Evolutionary conservation across 2,329 filamentous ascomycete species (phyloP), one percentile per base, ranked within the genome.

Genomic region (Nothophaeocryptopus gaeumannii): DNA sequence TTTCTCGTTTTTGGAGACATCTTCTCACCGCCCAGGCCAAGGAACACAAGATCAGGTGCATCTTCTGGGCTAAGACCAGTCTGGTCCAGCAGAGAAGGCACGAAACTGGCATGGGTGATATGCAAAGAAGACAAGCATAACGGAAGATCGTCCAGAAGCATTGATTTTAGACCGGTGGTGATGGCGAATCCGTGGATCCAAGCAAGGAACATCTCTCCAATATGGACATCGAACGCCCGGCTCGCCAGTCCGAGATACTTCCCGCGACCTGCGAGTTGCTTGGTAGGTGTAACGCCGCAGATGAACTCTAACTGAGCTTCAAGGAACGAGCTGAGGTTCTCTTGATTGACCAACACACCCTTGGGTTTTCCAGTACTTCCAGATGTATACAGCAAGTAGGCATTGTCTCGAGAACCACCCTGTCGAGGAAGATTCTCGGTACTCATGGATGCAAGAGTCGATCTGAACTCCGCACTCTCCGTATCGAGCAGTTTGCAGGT

Each of bases 301-400:
- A 56, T 56, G 39, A 45, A 50, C n/a, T 51, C 47, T 2, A 38
- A 46, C 42, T 47, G 47, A 8, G 53, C 46, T 30, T 56, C 53
- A 7, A 50, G 35, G 38, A 56, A 56, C 4, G 46, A 50, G 8
- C 39, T 39, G 38, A 95, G 77, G 59, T 89, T 92, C 29, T 78
- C 72, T 55, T 90, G 85, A 0, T 85, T 88, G 20, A 95, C 78
- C 3, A 87, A 76, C 3, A 47, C 45, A 2, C 51, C 50, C 39
- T 56, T 56, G 1, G 54, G 51, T 30, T 13, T 47, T 4, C 54
- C 54, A 5, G 54, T 57, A 31, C 85, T 91, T 2, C 89, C 89
- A 15, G 48, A 52, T 12, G 52, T 57, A 39, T 99, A 99, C 48
- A 99, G 86, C 52, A 99, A 77, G 83, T 56, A 56, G 29, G 45